Base-by-base conservation (phyloP, 805 yeast species). In the Ogataea nonfermentans region DNA sequence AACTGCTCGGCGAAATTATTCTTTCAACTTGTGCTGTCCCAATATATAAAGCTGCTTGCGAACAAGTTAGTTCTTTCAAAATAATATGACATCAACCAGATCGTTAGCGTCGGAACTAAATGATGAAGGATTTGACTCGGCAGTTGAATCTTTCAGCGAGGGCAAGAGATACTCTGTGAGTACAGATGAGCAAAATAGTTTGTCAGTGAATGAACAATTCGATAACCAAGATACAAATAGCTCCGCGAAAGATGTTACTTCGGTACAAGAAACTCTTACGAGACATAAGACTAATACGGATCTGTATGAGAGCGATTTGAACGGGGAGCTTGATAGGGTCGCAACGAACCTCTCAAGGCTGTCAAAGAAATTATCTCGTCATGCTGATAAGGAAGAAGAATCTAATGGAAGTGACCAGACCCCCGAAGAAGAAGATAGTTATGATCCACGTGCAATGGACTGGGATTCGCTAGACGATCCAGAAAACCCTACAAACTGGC, bases 401-500 rank as follows among this genome's bases (percentile, higher is more conserved):
- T 23, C 42, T 8, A 43, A 37, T 2, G 33, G 29, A 4, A 22
- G 41, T 16, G 42, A 35, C 9, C 15, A 29, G 4, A 12, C 31
- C 4, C 29, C 17, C 1, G 34, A 28, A 17, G 43, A 23, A n/a
- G 40, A 23, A 24, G 51, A 48, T 9, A 62, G 50, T n/a, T 48
- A 67, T 11, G 73, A 70, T 40, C 70, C 76, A 2, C 49, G 56
- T 17, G 47, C 61, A 3, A 52, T 76, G 41, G 72, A 68, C 16
- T 84, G 86, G 84, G 90, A 83, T 50, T 62, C 69, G 1, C 79
- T 79, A 1, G 69, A 63, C 22, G 90, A 84, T 56, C 68, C 66
- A 34, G 85, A 56, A 19, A 76, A 81, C 55, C 91, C 91, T 9
- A 69, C 68, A 43, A 83, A 82, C 55, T 84, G 89, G 89, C 72